Evolutionary conservation across 2,329 filamentous ascomycete species (phyloP).

Genomic region (Phyllosticta ampelicida): DNA sequence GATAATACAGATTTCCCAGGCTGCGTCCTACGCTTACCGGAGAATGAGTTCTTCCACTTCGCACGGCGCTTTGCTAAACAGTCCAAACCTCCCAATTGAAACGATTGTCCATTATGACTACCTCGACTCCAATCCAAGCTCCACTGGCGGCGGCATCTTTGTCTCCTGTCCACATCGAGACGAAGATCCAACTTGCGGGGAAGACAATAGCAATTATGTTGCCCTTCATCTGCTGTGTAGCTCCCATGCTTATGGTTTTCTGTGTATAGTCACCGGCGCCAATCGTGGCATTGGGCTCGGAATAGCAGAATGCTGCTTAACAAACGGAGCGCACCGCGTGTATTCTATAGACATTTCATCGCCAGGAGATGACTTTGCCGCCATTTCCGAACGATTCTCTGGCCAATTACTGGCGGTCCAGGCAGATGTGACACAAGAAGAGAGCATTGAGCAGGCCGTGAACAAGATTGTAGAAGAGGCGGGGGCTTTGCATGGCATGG

Average conservation of each 20-base stretch:
- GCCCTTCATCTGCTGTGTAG: too few species aligned
- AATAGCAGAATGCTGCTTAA: conserved; percentile 37
- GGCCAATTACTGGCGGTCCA: conserved; percentile 31
- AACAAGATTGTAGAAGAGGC: conserved; percentile 35
- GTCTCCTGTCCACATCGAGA: conserved; percentile 15
- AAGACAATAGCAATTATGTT: conserved; percentile 15
- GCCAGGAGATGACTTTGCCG: conserved; percentile 32
- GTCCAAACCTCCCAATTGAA: background rate
- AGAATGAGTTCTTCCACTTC: background rate
- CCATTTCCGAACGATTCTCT: conserved; percentile 30
- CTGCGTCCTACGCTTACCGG: background rate
- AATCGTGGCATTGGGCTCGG: conserved; percentile 34
- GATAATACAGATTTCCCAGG: background rate
- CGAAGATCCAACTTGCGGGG: conserved; percentile 18
- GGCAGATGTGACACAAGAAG: conserved; percentile 39
- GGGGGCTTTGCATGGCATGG: conserved; percentile 40
- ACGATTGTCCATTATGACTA: background rate
- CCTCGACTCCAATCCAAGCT: background rate
- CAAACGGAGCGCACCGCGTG: conserved; percentile 33
- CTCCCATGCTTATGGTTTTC: conserved; percentile 9
- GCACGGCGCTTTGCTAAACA: background rate
- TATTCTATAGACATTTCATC: conserved; percentile 38
- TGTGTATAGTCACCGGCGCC: conserved; percentile 18
- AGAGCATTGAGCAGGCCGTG: conserved; percentile 33
- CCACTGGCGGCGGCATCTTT: background rate